These are phyloP conservation scores for Pleurotus salmoneostramineus DNA, from an alignment of 768 basidiomycete genomes.

Conservation along the genomic window DNA sequence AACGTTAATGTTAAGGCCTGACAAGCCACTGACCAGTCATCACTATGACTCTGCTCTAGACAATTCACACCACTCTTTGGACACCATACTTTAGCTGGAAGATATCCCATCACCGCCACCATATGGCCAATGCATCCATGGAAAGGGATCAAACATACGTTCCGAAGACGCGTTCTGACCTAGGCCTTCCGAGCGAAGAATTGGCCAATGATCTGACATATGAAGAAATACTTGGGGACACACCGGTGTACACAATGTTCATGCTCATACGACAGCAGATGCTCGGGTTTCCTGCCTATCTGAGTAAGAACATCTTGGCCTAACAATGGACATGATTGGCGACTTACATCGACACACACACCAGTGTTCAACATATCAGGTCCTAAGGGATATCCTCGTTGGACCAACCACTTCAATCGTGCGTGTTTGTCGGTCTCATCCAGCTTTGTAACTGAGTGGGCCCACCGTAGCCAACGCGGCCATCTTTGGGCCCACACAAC, in stretches of 20 bases:
- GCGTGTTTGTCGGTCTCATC: background rate
- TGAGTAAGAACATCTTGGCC: constrained; percentile 21
- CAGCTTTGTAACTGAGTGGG: background rate
- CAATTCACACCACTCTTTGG: background rate
- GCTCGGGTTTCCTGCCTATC: constrained; percentile 39
- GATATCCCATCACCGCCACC: constrained; percentile 17
- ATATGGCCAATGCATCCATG: constrained; percentile 8
- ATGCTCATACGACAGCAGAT: constrained; percentile 37
- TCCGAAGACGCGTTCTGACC: constrained; percentile 29
- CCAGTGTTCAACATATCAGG: constrained; percentile 34
- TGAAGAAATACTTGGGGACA: constrained; percentile 37
- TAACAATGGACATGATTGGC: constrained; percentile 7
- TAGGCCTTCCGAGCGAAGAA: constrained; percentile 23
- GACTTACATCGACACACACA: constrained; percentile 13
- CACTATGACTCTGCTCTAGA: too few relatives aligned
- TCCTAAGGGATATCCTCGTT: constrained; percentile 29
- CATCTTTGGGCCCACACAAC: background rate
- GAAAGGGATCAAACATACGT: constrained; percentile 9
- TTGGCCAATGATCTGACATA: constrained; percentile 18
- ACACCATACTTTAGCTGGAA: constrained; percentile 13
- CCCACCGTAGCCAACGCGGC: background rate
- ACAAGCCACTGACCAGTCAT: too few relatives aligned
- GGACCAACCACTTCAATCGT: constrained; percentile 40
- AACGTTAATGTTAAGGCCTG: too few relatives aligned
- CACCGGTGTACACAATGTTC: constrained; percentile 35